Conservation (phyloP, 202 grass and related monocot species). For the Setaria viridis region DNA sequence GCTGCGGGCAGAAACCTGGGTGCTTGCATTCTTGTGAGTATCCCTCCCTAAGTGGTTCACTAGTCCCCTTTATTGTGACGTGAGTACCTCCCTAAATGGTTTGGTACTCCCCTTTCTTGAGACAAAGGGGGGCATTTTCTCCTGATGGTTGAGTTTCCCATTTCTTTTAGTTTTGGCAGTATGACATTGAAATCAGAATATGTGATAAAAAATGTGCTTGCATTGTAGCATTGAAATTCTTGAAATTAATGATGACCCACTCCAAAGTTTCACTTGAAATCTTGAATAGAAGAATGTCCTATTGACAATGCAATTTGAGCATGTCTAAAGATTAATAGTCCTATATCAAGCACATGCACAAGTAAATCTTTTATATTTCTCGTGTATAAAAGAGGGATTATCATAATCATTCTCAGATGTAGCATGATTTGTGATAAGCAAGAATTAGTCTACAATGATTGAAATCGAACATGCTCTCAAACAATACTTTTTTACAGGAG, state of each 20-base stretch:
- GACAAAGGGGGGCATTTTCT: background rate
- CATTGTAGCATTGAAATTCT: conserved; percentile 18
- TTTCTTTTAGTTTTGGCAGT: background rate
- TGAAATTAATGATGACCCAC: background rate
- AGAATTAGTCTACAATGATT: conserved; percentile 14
- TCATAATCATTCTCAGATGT: conserved; percentile 16
- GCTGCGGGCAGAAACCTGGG: background rate
- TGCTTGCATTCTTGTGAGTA: background rate
- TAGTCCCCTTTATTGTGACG: background rate
- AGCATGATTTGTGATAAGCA: conserved; percentile 24
- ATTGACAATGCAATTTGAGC: background rate
- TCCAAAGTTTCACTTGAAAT: background rate
- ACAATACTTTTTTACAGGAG: conserved; percentile 48
- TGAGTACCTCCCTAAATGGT: background rate
- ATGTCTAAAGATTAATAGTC: background rate
- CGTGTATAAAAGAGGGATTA: background rate
- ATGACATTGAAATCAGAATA: background rate
- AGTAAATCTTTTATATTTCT: background rate
- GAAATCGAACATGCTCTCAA: background rate
- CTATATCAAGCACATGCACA: background rate
- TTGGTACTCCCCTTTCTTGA: background rate
- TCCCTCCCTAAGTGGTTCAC: too few relatives aligned
- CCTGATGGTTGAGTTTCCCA: background rate
- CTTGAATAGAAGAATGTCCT: background rate
- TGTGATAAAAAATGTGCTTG: background rate